These are phyloP conservation scores for Aspergillus puulaauensis DNA, from an alignment of 2,329 filamentous ascomycete genomes.

Conservation along the genomic window DNA sequence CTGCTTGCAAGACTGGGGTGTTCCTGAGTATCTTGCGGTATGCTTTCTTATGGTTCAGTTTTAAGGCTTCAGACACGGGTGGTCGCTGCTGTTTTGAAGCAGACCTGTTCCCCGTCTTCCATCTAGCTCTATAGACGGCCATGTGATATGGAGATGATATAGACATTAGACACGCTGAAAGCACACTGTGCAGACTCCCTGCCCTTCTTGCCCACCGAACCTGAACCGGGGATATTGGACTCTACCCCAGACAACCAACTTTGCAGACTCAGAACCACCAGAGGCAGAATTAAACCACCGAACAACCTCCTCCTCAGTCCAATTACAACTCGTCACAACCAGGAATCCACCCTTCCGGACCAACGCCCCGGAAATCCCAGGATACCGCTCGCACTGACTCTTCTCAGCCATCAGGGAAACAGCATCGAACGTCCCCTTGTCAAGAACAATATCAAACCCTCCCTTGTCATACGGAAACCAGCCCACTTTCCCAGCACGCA, in stretches of 20 bases:
- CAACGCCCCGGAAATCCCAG: slow-evolving; percentile 64
- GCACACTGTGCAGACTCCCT: slow-evolving; percentile 84
- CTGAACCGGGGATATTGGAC: slow-evolving; percentile 83
- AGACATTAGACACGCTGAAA: slow-evolving; percentile 56
- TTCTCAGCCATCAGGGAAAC: slow-evolving; percentile 65
- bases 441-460: slow-evolving; percentile 88
- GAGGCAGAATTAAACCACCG: slow-evolving; percentile 67
- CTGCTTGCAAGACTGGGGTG: no score
- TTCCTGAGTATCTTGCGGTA: no score
- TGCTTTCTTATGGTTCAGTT: no score
- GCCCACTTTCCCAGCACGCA: slow-evolving; percentile 20
- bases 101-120: not conserved
- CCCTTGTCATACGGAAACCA: slow-evolving; percentile 42
- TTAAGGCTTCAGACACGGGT: no score
- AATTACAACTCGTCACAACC: slow-evolving; percentile 94
- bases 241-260: slow-evolving; percentile 63
- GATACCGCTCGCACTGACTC: slow-evolving; percentile 73
- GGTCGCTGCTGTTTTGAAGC: no score
- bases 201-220: slow-evolving; percentile 85
- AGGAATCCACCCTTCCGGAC: slow-evolving; percentile 71
- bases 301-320: slow-evolving; percentile 85
- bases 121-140: not conserved
- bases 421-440: slow-evolving; percentile 98
- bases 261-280: slow-evolving; percentile 29
- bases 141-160: not conserved